Base-by-base conservation (phyloP, 208 protist species). In the Acanthamoeba triangularis region DNA sequence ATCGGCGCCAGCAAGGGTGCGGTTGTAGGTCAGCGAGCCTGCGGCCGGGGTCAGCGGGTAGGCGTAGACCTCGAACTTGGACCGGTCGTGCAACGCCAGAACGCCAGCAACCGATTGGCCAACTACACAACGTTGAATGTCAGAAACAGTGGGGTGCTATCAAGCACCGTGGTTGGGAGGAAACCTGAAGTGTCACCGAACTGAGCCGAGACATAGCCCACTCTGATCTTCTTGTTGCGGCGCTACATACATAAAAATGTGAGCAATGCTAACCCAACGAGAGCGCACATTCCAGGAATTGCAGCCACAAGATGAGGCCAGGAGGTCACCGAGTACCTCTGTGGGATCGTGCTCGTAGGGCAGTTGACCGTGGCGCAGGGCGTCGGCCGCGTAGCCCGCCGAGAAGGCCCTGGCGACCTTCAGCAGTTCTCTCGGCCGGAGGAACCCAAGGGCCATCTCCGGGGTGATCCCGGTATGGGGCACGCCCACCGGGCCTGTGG, bases 51-150 rank as follows among this genome's bases (percentile, higher is more conserved):
- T 23, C 11, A 88, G 41, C 49, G 80, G 20, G 23, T 88, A 88
- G 25, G 63, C 7, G 52, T 37, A 88, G 44, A 88, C 80, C 28
- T 88, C 47, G 49, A 88, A 88, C 52, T 63, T 30, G 41, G 80
- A 65, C 41, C 33, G 41, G 49, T 88, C 80, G 80, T 88, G 80
- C 28, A 88, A 49, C 8, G 5, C 10, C 5, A 33, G 80, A 20
- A 88, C 47, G 11, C 49, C 14, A 0, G 49, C 49, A 1, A 88
- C 33, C 3, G 80, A 54, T 7, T 63, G 49, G 13, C 80, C 80
- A 2, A 88, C 80, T 63, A 23, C 52, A 56, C 10, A 13, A n/a
- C n/a, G n/a, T n/a, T n/a, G n/a, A n/a, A n/a, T n/a, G n/a, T n/a
- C n/a, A n/a, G n/a, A n/a, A n/a, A n/a, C n/a, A n/a, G n/a, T n/a